phyloP scores from a whole-genome alignment of 305 asterid species.

The Solanum hybrid region DNA sequence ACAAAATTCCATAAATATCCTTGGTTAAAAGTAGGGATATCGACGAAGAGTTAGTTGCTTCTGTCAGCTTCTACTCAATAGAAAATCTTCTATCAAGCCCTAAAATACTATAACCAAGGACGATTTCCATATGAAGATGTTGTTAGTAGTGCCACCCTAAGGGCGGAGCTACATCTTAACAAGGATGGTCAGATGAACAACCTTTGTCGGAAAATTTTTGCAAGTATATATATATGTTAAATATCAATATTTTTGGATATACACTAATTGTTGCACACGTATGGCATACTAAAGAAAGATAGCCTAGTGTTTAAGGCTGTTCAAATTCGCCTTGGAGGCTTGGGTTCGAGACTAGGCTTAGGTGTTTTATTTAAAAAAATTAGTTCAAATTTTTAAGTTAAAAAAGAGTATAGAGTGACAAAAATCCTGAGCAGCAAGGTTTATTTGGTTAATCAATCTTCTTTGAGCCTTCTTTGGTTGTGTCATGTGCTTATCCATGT shows the following conservation, averaged over 20 bases:
- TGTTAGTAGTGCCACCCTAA: neutral
- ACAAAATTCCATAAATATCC: too few relatives aligned
- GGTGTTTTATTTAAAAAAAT: neutral
- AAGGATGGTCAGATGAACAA: neutral
- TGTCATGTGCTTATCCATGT: neutral
- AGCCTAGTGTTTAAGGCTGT: neutral
- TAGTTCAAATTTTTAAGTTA: neutral
- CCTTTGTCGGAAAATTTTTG: rapidly evolving
- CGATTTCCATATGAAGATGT: neutral
- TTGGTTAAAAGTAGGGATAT: neutral
- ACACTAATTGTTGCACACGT: neutral
- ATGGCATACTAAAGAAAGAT: neutral
- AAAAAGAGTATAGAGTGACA: neutral
- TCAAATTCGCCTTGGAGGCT: too few relatives aligned
- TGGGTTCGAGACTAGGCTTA: too few relatives aligned
- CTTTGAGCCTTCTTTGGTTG: too few relatives aligned
- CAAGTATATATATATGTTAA: too few relatives aligned
- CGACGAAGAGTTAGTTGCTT: neutral
- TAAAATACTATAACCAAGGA: neutral
- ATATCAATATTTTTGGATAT: neutral
- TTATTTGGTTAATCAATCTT: too few relatives aligned
- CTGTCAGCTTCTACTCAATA: neutral
- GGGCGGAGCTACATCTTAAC: neutral
- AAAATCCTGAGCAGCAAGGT: neutral
- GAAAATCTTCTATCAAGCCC: neutral